Evolutionary conservation across 129 eudicot genomes (phyloP), one percentile per base, ranked within the genome.

Genomic region (Lactuca sativa): DNA sequence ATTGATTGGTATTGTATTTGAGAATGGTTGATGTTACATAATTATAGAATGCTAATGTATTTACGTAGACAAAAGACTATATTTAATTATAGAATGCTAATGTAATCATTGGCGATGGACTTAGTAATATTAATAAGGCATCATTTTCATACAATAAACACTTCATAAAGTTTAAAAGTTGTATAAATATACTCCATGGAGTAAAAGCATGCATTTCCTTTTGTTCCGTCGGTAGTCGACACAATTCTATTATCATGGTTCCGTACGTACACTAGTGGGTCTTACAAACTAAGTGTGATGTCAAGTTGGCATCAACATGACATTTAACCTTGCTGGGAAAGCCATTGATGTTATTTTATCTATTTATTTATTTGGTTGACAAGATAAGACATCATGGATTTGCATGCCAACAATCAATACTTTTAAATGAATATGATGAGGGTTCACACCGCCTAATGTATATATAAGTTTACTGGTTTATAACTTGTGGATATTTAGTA

Each of bases 361-460:
- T 36, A 43, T 11, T 12, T 12, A 47, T 47, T 47, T n/a, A 14
- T 72, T 65, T 65, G 59, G 77, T 68, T 71, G 74, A 68, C 62
- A 64, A 54, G 69, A 52, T 80, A 70, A 74, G 74, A 70, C 83
- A 74, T 79, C 66, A 74, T 55, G 68, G 82, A 77, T 72, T 77
- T 72, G 76, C 82, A 72, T 69, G 85, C 79, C 76, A 81, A 72
- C 79, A 21, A 82, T 59, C 72, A 71, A 74, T 67, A 59, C 47
- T 58, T 63, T 25, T 7, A 25, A 41, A 59, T 56, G 73, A 72
- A 36, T 63, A 74, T 79, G 78, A 79, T 66, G 76, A 71, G 71
- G 74, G 49, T 36, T 78, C 75, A 78, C 77, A 71, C 73, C 34
- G 57, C 52, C 34, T 44, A 62, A 59, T 75, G 72, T 61, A 61